A percentile compares a stretch with the other conserved stretches of the same genome.
phyloP scores from a whole-genome alignment of 441 rosid genomes.

The Gossypium trilobum region DNA sequence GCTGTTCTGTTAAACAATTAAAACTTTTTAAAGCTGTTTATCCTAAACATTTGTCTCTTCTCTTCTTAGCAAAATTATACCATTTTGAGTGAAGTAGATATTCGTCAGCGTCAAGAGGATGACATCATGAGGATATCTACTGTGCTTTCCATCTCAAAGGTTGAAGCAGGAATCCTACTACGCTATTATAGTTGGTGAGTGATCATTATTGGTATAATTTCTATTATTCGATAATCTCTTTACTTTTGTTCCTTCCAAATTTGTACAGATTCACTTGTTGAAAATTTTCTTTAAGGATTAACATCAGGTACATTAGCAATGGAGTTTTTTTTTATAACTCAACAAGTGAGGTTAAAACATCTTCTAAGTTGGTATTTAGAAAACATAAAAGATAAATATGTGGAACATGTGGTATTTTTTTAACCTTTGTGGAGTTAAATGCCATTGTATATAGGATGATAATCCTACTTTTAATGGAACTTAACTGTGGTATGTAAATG shows the following conservation, averaged over 20 bases:
- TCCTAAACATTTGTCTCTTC: background rate
- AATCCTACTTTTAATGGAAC: background rate
- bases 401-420: background rate
- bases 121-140: conserved; percentile 46
- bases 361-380: background rate
- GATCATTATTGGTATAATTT: background rate
- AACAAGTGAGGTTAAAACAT: background rate
- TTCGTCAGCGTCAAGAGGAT: conserved; percentile 49
- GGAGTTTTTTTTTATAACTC: background rate
- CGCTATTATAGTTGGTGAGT: conserved; percentile 57
- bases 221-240: background rate
- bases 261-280: background rate
- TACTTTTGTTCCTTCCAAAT: background rate
- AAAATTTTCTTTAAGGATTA: background rate
- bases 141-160: conserved; percentile 48
- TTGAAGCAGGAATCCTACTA: conserved; percentile 39
- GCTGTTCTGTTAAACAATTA: background rate
- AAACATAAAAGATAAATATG: background rate
- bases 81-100: conserved; percentile 52
- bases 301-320: background rate
- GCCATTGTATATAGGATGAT: background rate
- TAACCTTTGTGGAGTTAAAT: background rate
- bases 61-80: conserved; percentile 46
- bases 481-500: background rate
- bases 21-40: background rate